Evolutionary conservation across 2,329 filamentous ascomycete species (phyloP), one percentile per base, ranked within the genome.

Genomic region (Samsoniella hepiali): DNA sequence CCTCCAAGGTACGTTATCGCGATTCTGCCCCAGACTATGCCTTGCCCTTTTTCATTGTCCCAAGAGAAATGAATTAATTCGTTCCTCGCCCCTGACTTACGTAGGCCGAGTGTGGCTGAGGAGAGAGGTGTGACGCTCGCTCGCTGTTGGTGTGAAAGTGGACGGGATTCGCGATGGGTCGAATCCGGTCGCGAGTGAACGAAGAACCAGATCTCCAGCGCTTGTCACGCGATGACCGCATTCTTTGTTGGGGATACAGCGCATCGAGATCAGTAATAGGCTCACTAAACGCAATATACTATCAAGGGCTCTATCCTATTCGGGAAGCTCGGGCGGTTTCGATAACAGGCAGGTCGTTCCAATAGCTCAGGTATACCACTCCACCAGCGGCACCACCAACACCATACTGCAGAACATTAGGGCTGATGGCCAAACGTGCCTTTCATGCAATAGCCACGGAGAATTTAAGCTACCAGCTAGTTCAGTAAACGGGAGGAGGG

Each of bases 21-120:
- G 42, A 49, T 49, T 58, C 42, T 32, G 57, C 57, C 57, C 57
- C 57, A 40, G 45, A 59, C 57, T 42, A 58, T 58, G 45, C 57
- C 57, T 51, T 59, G 44, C 56, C 56, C 13, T 50, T 49, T 31
- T n/a, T 11, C 22, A 22, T 22, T 22, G 4, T 27, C 15, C 8
- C 1, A 31, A 38, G 44, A 34, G 9, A n/a, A 56, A 10, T 34
- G 38, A 7, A 44, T 44, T 6, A 3, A 15, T 5, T 49, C 4
- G 6, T 38, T 10, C 15, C 1, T 7, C 22, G 38, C 34, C 17
- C 17, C 17, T 36, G 31, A 27, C 51, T 49, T 59, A 51, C 45
- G 45, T 59, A 59, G 11, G 27, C 17, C 9, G 8, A 22, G 32
- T 40, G 57, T 59, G 57, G 57, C 57, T 51, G 57, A 50, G 57